Evolutionary conservation across 768 basidiomycete genomes (phyloP), one percentile per base, ranked within the genome.

Genomic region (Rhizopogon rudus): DNA sequence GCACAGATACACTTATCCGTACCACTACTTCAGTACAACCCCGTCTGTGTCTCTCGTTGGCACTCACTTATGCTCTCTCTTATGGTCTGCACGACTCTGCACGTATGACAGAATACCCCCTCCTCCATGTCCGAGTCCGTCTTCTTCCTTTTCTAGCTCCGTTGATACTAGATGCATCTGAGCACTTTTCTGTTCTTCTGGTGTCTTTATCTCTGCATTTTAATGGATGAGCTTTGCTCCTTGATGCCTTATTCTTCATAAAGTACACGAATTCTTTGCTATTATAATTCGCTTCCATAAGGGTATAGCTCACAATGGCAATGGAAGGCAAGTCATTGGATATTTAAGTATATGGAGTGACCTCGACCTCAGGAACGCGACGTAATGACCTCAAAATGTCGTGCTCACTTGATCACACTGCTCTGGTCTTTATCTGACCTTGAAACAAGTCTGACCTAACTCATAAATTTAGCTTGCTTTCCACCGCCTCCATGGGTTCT

Each of bases 51-150:
- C 58, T 62, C 57, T 61, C 57, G 43, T 63, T 49, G 65, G 70
- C 73, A 71, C 67, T 65, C 64, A 65, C 61, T 66, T 66, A 67
- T 65, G 65, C 60, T 69, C 63, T 71, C 65, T 63, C 63, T 70
- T 55, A 69, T 63, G 69, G 67, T 71, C 62, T 63, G 60, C 60
- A 70, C 64, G 69, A 70, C 63, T 60, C 55, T 62, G 60, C 71
- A 72, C 60, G 62, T 62, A 71, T 62, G 69, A 71, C 69, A 68
- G 61, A 67, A 71, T 68, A 67, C 65, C 62, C 67, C 62, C 44
- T 25, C 57, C 60, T 25, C 57, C 60, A 61, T 67, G 61, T 64
- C 63, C 57, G 60, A 60, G 49, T 51, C 58, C 37, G 45, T 35
- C 39, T 55, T 55, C 50, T 56, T 61, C 53, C 52, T 44, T 50